These are phyloP conservation scores for Colletotrichum phormii DNA, from an alignment of 2,329 filamentous ascomycete species.

Conservation along the genomic window DNA sequence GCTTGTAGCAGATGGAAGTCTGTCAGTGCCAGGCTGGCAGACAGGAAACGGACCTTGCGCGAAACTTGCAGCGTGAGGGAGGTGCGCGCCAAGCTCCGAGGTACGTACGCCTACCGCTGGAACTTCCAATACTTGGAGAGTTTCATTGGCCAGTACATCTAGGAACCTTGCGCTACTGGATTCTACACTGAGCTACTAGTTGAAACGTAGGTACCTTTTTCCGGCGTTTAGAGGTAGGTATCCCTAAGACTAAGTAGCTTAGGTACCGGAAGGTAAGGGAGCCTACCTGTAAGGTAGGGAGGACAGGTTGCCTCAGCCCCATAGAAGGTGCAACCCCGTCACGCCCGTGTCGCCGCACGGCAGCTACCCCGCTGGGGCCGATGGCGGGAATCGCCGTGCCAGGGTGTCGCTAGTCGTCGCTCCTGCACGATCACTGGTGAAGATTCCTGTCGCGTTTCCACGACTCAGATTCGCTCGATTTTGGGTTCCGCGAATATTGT, in stretches of 20 bases:
- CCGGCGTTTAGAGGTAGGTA: not conserved
- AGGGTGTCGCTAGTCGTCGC: not conserved
- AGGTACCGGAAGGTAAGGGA: no score
- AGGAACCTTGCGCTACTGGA: not conserved
- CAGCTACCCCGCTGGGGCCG: slow-evolving; percentile 6
- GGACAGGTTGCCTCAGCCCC: not conserved
- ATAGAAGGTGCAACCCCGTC: not conserved
- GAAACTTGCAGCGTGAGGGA: slow-evolving; percentile 31
- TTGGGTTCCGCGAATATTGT: not conserved
- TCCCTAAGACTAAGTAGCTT: not conserved
- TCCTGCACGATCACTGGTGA: not conserved
- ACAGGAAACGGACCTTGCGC: slow-evolving; percentile 13
- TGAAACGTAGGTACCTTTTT: slow-evolving; percentile 1
- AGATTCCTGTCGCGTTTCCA: not conserved
- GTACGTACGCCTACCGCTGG: slow-evolving; percentile 17
- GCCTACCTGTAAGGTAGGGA: not conserved
- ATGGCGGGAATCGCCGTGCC: not conserved
- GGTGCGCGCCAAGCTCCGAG: slow-evolving; percentile 32
- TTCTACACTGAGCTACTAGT: not conserved
- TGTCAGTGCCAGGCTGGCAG: slow-evolving; percentile 31
- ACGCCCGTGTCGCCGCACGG: not conserved
- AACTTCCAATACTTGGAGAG: slow-evolving; percentile 3
- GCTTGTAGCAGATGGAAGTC: slow-evolving; percentile 8
- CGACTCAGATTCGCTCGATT: not conserved
- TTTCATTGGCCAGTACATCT: slow-evolving; percentile 8